Evolutionary conservation across 2,329 filamentous ascomycete genomes (phyloP), one percentile per base, ranked within the genome.

Genomic region (Apiospora pterosperma): DNA sequence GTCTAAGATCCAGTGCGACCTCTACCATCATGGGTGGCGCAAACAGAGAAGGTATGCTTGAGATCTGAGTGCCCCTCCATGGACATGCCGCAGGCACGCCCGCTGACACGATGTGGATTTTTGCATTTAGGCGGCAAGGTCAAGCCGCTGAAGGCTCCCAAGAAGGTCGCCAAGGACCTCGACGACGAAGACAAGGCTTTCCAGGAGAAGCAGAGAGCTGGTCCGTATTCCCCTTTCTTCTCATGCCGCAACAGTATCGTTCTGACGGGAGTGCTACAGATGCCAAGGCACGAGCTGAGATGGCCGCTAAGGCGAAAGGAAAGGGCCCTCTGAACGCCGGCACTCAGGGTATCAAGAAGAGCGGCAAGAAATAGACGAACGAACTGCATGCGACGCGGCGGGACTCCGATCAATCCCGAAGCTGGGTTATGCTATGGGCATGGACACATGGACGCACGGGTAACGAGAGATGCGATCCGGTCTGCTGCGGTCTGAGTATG

Each of bases 291-390:
- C 90, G 89, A 80, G 95, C 96, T 82, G 92, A 93, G 11, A 77
- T 96, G 80, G 88, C 90, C n/a, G 85, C 89, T 67, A 92, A 92
- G 82, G 90, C 92, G 58, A 90, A 91, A 74, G 92, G 92, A 79
- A 97, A 96, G 82, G 95, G 95, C 3, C 94, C 95, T 41, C 77
- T 97, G 76, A 94, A 93, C 81, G 90, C 88, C 36, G 93, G 93
- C 38, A 79, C 85, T 60, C 92, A 96, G 81, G 93, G 93, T 68
- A 97, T 98, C 84, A 97, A 97, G 90, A 97, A 97, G 88, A 96
- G 92, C 67, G 94, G 93, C 80, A 97, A 97, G 91, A 97, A 97
- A 90, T 97, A 85, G 81, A 73, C 62, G 60, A 25, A 28, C 31
- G 16, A n/a, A 7, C 28, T 23, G 11, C 28, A 21, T 42, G n/a